Evolutionary conservation across 192 early-diverging fungal species (phyloP).

Genomic region (Coemansia sp.): DNA sequence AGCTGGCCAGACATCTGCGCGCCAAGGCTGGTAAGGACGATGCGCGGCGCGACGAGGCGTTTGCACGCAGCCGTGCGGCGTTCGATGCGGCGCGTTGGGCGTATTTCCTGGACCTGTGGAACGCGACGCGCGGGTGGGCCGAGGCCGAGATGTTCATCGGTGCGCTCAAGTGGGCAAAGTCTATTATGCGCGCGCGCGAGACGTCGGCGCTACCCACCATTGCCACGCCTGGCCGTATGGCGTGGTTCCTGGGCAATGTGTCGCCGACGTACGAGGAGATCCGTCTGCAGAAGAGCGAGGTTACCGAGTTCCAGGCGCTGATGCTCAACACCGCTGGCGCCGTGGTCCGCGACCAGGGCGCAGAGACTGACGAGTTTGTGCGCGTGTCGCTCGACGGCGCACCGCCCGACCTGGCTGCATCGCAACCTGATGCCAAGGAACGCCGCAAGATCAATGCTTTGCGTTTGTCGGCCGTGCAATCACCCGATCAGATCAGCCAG

Average conservation of each 20-base stretch:
- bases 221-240: slow-evolving; percentile 6
- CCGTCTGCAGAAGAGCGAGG: slow-evolving; percentile 36
- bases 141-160: slow-evolving; percentile 49
- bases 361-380: slow-evolving; percentile 37
- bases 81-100: slow-evolving; percentile 45
- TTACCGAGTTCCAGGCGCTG: slow-evolving; percentile 47
- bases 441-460: slow-evolving; percentile 23
- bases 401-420: slow-evolving; percentile 8
- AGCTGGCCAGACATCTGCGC: slow-evolving; percentile 42
- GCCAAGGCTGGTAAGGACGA: slow-evolving; percentile 29
- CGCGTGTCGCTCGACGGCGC: slow-evolving; percentile 36
- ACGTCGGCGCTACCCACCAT: slow-evolving; percentile 1
- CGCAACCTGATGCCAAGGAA: slow-evolving; percentile 14
- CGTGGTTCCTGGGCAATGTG: slow-evolving; percentile 27
- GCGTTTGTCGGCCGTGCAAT: slow-evolving; percentile 32
- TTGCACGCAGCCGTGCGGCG: slow-evolving; percentile 17
- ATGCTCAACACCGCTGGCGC: slow-evolving; percentile 38
- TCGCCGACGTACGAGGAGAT: slow-evolving; percentile 32
- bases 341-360: slow-evolving; percentile 33
- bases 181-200: slow-evolving; percentile 29
- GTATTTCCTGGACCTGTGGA: slow-evolving; percentile 51
- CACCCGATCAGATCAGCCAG: slow-evolving; percentile 13
- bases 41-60: slow-evolving; percentile 29
- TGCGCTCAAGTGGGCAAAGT: slow-evolving; percentile 44
- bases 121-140: slow-evolving; percentile 37